phyloP scores from a whole-genome alignment of 768 basidiomycete species.

The Cystobasidiopsis lactophilus region DNA sequence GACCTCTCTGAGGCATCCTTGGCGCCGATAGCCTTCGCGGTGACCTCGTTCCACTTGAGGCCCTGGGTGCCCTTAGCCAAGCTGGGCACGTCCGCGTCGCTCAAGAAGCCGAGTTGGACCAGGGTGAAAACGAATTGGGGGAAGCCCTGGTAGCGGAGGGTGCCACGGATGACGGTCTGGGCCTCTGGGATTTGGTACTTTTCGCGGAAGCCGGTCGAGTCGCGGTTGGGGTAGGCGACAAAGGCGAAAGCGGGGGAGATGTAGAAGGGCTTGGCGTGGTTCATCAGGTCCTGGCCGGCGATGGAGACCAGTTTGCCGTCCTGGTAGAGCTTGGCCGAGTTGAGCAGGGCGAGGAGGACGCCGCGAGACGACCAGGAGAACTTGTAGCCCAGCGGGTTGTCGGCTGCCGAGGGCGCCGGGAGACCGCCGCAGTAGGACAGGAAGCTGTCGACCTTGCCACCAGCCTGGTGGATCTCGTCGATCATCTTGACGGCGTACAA shows the following conservation, averaged over 20 bases:
- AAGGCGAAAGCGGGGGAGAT: constrained; percentile 90
- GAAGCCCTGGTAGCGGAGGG: constrained; percentile 88
- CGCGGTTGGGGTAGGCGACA: constrained; percentile 89
- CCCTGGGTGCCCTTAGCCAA: constrained; percentile 34
- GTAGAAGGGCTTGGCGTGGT: constrained; percentile 71
- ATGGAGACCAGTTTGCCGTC: constrained; percentile 44
- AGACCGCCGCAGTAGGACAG: constrained; percentile 89
- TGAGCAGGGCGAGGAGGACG: constrained; percentile 80
- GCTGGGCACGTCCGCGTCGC: constrained; percentile 54
- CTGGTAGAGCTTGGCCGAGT: constrained; percentile 59
- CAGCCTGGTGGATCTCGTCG: constrained; percentile 74
- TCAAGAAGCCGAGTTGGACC: constrained; percentile 69
- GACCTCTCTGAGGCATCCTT: constrained; percentile 48
- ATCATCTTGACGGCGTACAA: constrained; percentile 86
- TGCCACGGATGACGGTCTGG: constrained; percentile 76
- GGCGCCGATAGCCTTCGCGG: constrained; percentile 48
- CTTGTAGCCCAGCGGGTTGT: constrained; percentile 95
- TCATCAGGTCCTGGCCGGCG: constrained; percentile 67
- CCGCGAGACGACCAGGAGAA: constrained; percentile 97
- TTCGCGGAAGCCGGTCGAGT: constrained; percentile 73
- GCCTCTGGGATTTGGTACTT: constrained; percentile 86
- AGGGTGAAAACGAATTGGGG: constrained; percentile 75
- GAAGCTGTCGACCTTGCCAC: constrained; percentile 88
- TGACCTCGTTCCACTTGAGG: constrained; percentile 62
- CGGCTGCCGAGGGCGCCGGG: constrained; percentile 69